phyloP scores from a whole-genome alignment of 441 rosid genomes.

The Metrosideros polymorpha region DNA sequence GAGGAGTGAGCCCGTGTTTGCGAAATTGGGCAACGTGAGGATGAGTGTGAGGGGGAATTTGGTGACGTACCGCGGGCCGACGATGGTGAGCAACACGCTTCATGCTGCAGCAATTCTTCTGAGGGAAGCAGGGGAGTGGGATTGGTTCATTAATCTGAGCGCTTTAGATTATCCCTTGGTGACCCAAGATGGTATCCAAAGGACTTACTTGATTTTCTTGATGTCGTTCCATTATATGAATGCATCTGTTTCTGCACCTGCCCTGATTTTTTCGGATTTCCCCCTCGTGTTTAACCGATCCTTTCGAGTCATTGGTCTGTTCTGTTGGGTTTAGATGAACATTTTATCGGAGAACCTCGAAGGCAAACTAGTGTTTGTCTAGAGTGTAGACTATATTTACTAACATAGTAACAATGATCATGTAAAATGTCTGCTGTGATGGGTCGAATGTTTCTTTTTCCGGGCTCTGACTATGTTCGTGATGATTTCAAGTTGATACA shows the following conservation, averaged over 20 bases:
- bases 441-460: neutral
- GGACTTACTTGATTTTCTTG: neutral
- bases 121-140: slow-evolving; percentile 56
- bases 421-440: neutral
- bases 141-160: slow-evolving; percentile 62
- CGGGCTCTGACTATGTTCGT: neutral
- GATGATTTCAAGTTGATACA: neutral
- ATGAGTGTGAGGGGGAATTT: slow-evolving; percentile 44
- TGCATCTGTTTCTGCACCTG: neutral
- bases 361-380: neutral
- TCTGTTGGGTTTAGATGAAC: neutral
- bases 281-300: neutral
- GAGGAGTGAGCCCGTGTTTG: slow-evolving; percentile 26
- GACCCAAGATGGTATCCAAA: slow-evolving; percentile 53
- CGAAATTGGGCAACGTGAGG: slow-evolving; percentile 39
- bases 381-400: neutral
- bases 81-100: slow-evolving; percentile 60
- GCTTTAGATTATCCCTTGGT: slow-evolving; percentile 66
- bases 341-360: neutral
- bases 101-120: slow-evolving; percentile 53
- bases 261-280: neutral
- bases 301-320: neutral
- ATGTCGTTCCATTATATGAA: neutral
- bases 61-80: slow-evolving; percentile 61
- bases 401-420: neutral